These are phyloP conservation scores for Ilex paraguariensis DNA, from an alignment of 305 asterid genomes.

Conservation along the genomic window DNA sequence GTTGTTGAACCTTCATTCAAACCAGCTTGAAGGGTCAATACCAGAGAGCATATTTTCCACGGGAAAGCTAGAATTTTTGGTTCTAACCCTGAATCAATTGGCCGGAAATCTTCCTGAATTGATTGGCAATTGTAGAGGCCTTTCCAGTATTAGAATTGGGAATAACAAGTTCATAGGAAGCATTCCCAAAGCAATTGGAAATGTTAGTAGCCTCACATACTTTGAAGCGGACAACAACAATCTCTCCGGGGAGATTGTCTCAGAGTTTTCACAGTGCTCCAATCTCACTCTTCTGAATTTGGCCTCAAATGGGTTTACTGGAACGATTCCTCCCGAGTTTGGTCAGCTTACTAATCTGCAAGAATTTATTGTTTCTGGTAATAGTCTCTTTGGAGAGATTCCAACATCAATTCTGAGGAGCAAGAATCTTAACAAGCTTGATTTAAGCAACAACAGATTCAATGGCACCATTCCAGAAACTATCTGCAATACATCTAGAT, in stretches of 20 bases:
- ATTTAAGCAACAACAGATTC: constrained; percentile 68
- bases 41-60: constrained; percentile 75
- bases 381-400: constrained; percentile 66
- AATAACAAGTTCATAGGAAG: constrained; percentile 62
- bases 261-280: constrained; percentile 67
- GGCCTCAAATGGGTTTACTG: constrained; percentile 78
- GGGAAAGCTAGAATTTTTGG: constrained; percentile 64
- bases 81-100: constrained; percentile 74
- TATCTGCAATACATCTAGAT: constrained; percentile 66
- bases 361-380: constrained; percentile 79
- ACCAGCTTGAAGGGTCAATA: constrained; percentile 67
- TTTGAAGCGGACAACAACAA: constrained; percentile 82
- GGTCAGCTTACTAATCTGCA: constrained; percentile 66
- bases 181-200: constrained; percentile 71
- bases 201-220: constrained; percentile 79
- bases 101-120: constrained; percentile 54
- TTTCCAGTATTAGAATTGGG: constrained; percentile 83
- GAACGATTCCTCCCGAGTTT: constrained; percentile 75
- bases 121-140: constrained; percentile 65
- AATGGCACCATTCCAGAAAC: constrained; percentile 63
- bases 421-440: constrained; percentile 79
- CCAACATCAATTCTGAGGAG: constrained; percentile 53
- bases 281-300: constrained; percentile 81
- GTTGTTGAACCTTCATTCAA: constrained; percentile 84
- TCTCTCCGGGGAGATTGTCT: constrained; percentile 79